phyloP scores from a whole-genome alignment of 345 rosid genomes.

The Cardamine occulta region DNA sequence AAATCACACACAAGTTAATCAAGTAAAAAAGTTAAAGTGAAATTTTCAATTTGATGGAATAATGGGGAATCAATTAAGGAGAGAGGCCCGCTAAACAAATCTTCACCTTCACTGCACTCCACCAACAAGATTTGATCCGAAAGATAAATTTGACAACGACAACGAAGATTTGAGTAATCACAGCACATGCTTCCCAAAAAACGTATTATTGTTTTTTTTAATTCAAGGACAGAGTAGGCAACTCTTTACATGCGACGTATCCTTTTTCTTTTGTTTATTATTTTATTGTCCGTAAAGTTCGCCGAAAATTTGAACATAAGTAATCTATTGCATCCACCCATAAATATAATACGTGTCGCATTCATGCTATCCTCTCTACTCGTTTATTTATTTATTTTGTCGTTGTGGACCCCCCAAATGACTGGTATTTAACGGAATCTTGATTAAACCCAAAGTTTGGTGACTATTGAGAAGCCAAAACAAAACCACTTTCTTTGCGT shows the following conservation, averaged over 20 bases:
- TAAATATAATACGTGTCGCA: not conserved
- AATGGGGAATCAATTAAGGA: constrained; percentile 37
- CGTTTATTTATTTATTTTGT: not conserved
- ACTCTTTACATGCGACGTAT: constrained; percentile 13
- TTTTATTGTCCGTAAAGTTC: constrained; percentile 28
- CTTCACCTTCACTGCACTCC: constrained; percentile 37
- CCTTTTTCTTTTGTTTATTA: constrained; percentile 24
- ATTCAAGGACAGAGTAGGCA: constrained; percentile 18
- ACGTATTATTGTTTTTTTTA: not conserved
- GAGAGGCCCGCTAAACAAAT: constrained; percentile 15
- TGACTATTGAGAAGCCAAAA: not conserved
- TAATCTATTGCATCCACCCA: constrained; percentile 25
- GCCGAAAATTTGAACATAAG: constrained; percentile 23
- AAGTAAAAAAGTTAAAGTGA: constrained; percentile 5
- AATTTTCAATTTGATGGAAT: not conserved
- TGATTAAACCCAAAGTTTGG: not conserved
- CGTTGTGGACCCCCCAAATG: constrained; percentile 18
- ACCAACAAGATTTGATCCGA: constrained; percentile 34
- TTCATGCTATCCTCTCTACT: not conserved
- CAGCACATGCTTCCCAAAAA: constrained; percentile 43
- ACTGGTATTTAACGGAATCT: constrained; percentile 19
- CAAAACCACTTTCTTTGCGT: not conserved
- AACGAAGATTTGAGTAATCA: constrained; percentile 34
- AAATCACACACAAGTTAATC: not conserved
- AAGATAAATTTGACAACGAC: constrained; percentile 43